Evolutionary conservation across 805 yeast species (phyloP).

Genomic region (Kockiozyma suomiensis): DNA sequence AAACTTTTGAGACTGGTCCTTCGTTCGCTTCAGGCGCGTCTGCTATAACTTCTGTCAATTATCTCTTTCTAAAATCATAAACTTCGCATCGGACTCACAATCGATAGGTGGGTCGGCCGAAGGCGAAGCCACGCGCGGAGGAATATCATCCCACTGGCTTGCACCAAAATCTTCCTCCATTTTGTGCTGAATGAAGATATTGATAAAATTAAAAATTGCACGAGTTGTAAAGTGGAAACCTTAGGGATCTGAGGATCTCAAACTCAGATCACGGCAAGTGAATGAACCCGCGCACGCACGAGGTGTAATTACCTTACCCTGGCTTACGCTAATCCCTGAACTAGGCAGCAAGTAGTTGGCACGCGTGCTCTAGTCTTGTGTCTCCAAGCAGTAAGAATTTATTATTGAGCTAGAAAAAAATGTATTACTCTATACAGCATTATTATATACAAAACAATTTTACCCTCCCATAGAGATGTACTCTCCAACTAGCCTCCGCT

Average conservation of each 20-base stretch:
- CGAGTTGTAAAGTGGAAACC: neutral
- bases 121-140: conserved; percentile 11
- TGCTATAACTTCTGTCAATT: neutral
- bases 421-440: too few relatives aligned
- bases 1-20: neutral
- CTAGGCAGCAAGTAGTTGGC: too few relatives aligned
- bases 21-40: neutral
- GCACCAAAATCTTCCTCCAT: conserved; percentile 31
- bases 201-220: too few relatives aligned
- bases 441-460: neutral
- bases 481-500: conserved; percentile 28
- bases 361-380: too few relatives aligned
- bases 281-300: neutral
- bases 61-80: neutral
- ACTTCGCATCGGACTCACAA: neutral
- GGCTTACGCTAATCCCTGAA: too few relatives aligned
- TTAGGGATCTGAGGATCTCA: neutral
- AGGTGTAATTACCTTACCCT: neutral
- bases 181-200: too few relatives aligned
- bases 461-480: conserved; percentile 14
- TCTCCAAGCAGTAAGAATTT: too few relatives aligned
- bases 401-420: too few relatives aligned
- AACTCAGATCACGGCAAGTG: neutral
- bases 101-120: conserved; percentile 12
- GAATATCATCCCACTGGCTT: conserved; percentile 34